phyloP scores from a whole-genome alignment of 768 basidiomycete genomes.

The Calocybe indica region DNA sequence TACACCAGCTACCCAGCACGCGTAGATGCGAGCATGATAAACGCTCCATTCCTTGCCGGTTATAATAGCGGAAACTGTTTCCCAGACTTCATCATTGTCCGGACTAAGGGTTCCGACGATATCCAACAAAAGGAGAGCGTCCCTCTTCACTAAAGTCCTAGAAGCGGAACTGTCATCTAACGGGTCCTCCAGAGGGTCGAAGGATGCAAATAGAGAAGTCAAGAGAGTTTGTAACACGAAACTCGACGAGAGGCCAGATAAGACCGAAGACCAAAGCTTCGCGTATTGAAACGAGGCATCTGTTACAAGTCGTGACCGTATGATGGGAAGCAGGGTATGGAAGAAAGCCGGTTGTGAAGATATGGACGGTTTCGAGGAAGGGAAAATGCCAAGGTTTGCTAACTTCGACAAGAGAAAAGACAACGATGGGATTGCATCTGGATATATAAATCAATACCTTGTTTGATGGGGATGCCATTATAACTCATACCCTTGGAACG shows the following conservation, averaged over 20 bases:
- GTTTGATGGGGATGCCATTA: neutral
- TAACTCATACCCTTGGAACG: conserved; percentile 17
- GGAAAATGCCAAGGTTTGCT: conserved; percentile 63
- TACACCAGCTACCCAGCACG: conserved; percentile 60
- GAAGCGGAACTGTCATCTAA: conserved; percentile 21
- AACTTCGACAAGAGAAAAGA: conserved; percentile 60
- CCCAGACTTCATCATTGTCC: conserved; percentile 45
- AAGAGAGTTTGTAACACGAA: conserved; percentile 52
- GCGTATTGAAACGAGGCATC: conserved; percentile 31
- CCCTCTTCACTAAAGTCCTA: conserved; percentile 43
- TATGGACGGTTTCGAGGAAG: conserved; percentile 37
- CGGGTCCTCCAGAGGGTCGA: conserved; percentile 25
- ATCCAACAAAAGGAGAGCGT: conserved; percentile 43
- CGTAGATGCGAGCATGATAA: conserved; percentile 53
- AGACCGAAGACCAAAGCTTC: conserved; percentile 40
- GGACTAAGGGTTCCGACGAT: conserved; percentile 48
- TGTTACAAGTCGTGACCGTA: conserved; percentile 34
- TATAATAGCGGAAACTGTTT: conserved; percentile 40
- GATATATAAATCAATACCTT: conserved; percentile 5
- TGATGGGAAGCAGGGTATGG: conserved; percentile 36
- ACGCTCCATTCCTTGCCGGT: conserved; percentile 56
- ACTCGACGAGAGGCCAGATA: conserved; percentile 43
- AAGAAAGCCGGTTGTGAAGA: conserved; percentile 75
- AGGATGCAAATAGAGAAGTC: conserved; percentile 49
- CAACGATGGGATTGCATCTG: conserved; percentile 37